Percentiles rank a stretch among this genome's conserved stretches.
These are phyloP conservation scores for Cladosporium sp. DNA, from an alignment of 2,329 filamentous ascomycete species.

Conservation along the genomic window DNA sequence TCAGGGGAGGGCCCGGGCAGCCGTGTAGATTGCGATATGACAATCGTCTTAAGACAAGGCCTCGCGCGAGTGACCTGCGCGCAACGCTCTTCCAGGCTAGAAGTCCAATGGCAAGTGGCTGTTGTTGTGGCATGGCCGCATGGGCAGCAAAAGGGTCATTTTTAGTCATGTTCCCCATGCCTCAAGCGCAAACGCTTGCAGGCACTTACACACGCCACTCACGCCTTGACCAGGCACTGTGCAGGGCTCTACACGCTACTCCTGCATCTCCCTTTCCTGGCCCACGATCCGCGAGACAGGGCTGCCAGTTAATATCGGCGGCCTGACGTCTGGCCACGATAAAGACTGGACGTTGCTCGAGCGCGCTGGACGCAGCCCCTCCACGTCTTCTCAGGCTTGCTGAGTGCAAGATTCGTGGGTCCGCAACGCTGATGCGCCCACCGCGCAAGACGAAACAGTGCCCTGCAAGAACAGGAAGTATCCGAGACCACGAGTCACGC, in stretches of 20 bases:
- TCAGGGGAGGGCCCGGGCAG: background rate
- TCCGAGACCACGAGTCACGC: slow-evolving; percentile 13
- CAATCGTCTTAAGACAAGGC: slow-evolving; percentile 1
- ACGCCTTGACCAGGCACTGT: slow-evolving; percentile 5
- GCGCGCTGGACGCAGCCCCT: background rate
- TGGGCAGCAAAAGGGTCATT: background rate
- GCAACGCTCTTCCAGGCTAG: background rate
- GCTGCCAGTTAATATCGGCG: slow-evolving; percentile 11
- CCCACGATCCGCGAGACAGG: slow-evolving; percentile 15
- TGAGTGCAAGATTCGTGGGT: background rate
- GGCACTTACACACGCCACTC: slow-evolving; percentile 12
- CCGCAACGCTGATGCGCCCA: slow-evolving; percentile 10
- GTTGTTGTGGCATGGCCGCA: background rate
- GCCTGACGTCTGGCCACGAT: slow-evolving; percentile 5
- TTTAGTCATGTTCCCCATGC: slow-evolving; percentile 15
- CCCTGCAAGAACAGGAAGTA: slow-evolving; percentile 9
- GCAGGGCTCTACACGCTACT: slow-evolving; percentile 14
- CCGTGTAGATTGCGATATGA: slow-evolving; percentile 4
- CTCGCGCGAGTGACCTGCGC: background rate
- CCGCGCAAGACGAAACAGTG: slow-evolving; percentile 5
- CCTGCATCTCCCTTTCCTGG: slow-evolving; percentile 11
- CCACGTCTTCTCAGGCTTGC: background rate
- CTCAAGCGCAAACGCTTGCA: slow-evolving; percentile 11
- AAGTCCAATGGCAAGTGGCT: background rate
- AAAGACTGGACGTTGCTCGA: slow-evolving; percentile 12